Evolutionary conservation across 495 filamentous ascomycete genomes (phyloP).

Genomic region (Lophium mytilinum): DNA sequence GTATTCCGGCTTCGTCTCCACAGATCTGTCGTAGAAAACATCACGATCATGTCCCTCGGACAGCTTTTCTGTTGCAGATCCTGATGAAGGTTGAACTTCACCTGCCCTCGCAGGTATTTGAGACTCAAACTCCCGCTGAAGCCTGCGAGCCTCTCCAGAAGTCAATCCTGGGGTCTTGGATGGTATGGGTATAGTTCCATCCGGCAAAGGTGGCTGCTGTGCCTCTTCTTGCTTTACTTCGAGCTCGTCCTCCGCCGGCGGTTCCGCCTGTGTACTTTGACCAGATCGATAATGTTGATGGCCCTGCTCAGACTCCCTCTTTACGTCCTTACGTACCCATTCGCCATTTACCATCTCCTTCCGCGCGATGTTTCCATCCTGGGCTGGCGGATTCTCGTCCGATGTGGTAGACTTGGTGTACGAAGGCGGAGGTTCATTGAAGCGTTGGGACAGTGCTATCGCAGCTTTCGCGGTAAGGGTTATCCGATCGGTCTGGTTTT

Average conservation of each 20-base stretch:
- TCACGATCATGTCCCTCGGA: slow-evolving; percentile 44
- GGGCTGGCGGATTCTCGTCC: slow-evolving; percentile 18
- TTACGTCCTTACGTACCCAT: slow-evolving; percentile 1
- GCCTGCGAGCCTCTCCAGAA: slow-evolving; percentile 34
- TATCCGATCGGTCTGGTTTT: slow-evolving; percentile 54
- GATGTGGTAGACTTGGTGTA: slow-evolving; percentile 22
- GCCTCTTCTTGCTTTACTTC: slow-evolving; percentile 38
- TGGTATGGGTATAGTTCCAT: slow-evolving; percentile 36
- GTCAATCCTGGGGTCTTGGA: slow-evolving; percentile 16
- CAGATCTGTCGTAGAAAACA: slow-evolving; percentile 49
- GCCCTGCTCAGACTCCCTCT: slow-evolving; percentile 38
- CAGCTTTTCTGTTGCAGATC: slow-evolving; percentile 24
- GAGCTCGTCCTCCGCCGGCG: slow-evolving; percentile 29
- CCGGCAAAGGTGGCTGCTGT: slow-evolving; percentile 34
- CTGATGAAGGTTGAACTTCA: slow-evolving; percentile 26
- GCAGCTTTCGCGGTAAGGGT: slow-evolving; percentile 58
- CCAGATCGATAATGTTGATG: slow-evolving; percentile 36
- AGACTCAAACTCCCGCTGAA: slow-evolving; percentile 47
- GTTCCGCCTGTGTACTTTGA: slow-evolving; percentile 26
- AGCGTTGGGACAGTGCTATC: slow-evolving; percentile 47
- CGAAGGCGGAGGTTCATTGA: slow-evolving; percentile 41
- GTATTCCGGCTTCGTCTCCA: slow-evolving; percentile 37
- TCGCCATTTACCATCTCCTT: slow-evolving; percentile 18
- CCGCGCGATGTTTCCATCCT: slow-evolving; percentile 18
- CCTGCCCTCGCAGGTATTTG: slow-evolving; percentile 47